A percentile compares a stretch with the other conserved stretches of the same genome.
These are phyloP conservation scores for Citrus australasica DNA, from an alignment of 345 rosid species.

Conservation along the genomic window DNA sequence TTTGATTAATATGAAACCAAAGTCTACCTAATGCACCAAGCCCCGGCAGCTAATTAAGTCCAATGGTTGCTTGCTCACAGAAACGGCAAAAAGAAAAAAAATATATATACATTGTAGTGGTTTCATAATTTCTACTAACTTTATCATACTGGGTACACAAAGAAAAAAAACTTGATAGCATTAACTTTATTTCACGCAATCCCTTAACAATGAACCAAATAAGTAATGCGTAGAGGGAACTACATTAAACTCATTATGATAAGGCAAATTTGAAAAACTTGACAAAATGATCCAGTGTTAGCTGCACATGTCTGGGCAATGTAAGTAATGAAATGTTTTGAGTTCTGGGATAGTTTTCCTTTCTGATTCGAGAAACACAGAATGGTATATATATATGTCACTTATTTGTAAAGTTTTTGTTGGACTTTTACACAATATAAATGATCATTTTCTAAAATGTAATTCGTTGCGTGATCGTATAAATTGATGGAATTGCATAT, in stretches of 20 bases:
- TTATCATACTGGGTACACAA: not conserved
- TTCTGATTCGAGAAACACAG: conserved; percentile 16
- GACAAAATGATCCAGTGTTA: not conserved
- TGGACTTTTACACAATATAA: not conserved
- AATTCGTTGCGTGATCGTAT: not conserved
- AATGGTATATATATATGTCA: not conserved
- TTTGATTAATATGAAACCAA: not conserved
- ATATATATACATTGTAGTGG: not conserved
- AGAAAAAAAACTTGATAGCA: not conserved
- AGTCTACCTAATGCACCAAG: not conserved
- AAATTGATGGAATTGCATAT: not conserved
- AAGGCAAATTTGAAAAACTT: not conserved
- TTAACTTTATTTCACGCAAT: not conserved
- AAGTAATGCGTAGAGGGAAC: not conserved
- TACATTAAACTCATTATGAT: not conserved
- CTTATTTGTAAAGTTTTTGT: not conserved
- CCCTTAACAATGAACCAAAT: not conserved
- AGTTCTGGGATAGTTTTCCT: conserved; percentile 3
- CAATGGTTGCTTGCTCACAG: no score
- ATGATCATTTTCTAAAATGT: not conserved
- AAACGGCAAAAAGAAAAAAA: no score
- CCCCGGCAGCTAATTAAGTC: not conserved
- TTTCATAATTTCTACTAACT: not conserved
- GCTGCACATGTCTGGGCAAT: conserved; percentile 7
- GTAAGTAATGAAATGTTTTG: conserved; percentile 15